Percentiles rank a stretch among this genome's conserved stretches.
Conservation (phyloP, 1,139 yeast genomes). For the Groenewaldozyma sp. region DNA sequence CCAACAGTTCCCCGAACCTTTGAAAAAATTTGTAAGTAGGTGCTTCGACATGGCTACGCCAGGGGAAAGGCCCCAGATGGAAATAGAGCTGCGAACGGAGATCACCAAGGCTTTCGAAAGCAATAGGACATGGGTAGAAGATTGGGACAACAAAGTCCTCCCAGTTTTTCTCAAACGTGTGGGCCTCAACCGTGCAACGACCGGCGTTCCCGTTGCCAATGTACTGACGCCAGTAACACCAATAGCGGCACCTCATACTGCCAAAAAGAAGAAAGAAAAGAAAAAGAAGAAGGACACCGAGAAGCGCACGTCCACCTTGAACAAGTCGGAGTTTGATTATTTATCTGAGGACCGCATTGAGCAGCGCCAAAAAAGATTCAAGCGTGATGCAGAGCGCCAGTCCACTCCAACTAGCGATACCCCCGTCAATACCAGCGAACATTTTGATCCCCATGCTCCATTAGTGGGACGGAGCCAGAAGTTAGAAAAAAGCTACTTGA, state of each 20-base stretch:
- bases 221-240: neutral
- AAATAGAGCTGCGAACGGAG: conserved; percentile 39
- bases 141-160: conserved; percentile 50
- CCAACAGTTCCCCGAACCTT: conserved; percentile 39
- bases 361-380: conserved; percentile 45
- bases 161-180: conserved; percentile 39
- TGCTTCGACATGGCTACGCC: conserved; percentile 36
- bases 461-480: conserved; percentile 58
- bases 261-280: conserved; percentile 4
- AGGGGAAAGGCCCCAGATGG: conserved; percentile 30
- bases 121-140: conserved; percentile 41
- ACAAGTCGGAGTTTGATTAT: conserved; percentile 5
- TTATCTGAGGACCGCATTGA: conserved; percentile 8
- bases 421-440: too few relatives aligned
- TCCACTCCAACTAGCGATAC: conserved; percentile 6
- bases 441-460: neutral
- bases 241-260: too few relatives aligned
- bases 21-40: conserved; percentile 39
- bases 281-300: neutral
- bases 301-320: neutral
- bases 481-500: conserved; percentile 67
- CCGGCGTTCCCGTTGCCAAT: conserved; percentile 3
- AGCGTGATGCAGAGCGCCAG: conserved; percentile 12
- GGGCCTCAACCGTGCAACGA: conserved; percentile 12
- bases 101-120: conserved; percentile 43